Base-by-base conservation (phyloP, 805 yeast genomes). In the Teunomyces atbi region DNA sequence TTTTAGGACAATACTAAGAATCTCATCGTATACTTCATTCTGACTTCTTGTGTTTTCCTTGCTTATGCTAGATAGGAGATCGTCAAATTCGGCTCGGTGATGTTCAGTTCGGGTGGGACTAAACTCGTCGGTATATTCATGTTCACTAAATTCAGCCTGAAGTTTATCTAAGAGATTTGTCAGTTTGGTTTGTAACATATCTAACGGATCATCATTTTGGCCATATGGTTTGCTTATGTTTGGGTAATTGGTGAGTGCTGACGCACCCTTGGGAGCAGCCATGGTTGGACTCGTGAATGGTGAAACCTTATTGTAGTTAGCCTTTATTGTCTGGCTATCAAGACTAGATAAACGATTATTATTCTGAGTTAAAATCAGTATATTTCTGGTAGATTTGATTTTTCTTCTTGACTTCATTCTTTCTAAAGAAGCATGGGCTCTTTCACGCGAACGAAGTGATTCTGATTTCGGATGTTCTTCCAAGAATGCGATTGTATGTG, bases 351-450 rank as follows among this genome's bases (percentile, higher is more conserved):
- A 41, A 33, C 52, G 49, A 15, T 52, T 42, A 37, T 48, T 53
- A 27, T 51, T 56, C 23, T 60, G 61, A 11, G 66, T 54, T 41
- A 62, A 49, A 10, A 59, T 50, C 59, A 55, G 63, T 6, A 61
- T 54, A 42, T 61, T 65, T 44, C 67, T 54, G 2, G 55, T 47
- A 34, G 59, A 54, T 54, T 76, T 79, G 49, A 81, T 76, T 59
- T 76, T 76, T 45, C 87, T 65, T 48, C 87, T 69, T 35, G 79
- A 78, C 47, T 77, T 71, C 74, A 82, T 82, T 60, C 89, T 67
- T 46, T 78, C 71, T 15, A 83, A 57, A 0, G 87, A 82, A 0
- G 87, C 86, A 55, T 81, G 83, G 0, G 88, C 87, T 52, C 87
- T 67, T 52, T 81, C 86, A 30, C 73, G 68, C 1, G 86, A 79